Percentiles rank a stretch among this genome's conserved stretches.
Conservation (phyloP, 129 eudicot species). For the Glebionis coronaria region DNA sequence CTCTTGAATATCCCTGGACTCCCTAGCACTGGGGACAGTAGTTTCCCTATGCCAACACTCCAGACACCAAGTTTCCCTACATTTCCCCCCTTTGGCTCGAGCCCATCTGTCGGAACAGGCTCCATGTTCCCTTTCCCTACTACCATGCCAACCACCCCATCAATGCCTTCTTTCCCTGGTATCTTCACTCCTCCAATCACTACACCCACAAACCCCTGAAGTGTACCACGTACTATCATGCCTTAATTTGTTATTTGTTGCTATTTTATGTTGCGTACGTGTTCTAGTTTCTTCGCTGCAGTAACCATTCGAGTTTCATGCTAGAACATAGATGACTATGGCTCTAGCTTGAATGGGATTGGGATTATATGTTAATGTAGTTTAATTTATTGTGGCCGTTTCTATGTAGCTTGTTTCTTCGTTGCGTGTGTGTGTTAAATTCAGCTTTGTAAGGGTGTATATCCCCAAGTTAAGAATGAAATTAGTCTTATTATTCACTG, state of each 20-base stretch:
- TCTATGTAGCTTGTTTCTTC: slow-evolving; percentile 17
- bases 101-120: slow-evolving; percentile 9
- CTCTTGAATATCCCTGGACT: slow-evolving; percentile 36
- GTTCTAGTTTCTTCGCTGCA: slow-evolving; percentile 14
- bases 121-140: slow-evolving; percentile 22
- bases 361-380: slow-evolving; percentile 12
- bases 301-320: slow-evolving; percentile 10
- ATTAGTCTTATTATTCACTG: not conserved
- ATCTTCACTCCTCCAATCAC: slow-evolving; percentile 27
- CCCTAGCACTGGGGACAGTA: slow-evolving; percentile 20
- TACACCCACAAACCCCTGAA: slow-evolving; percentile 22
- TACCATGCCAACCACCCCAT: slow-evolving; percentile 28
- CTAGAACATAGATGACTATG: slow-evolving; percentile 15
- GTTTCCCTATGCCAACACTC: slow-evolving; percentile 32
- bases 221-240: not conserved
- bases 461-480: not conserved
- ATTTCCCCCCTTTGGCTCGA: slow-evolving; percentile 14
- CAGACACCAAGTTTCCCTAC: slow-evolving; percentile 20
- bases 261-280: not conserved
- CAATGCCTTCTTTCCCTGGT: slow-evolving; percentile 28
- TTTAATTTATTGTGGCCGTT: slow-evolving; percentile 10
- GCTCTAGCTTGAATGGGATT: slow-evolving; percentile 2
- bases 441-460: slow-evolving; percentile 14
- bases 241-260: not conserved
- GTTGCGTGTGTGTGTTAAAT: slow-evolving; percentile 3